Percentiles rank a stretch among this genome's conserved stretches.
Evolutionary conservation across 805 yeast species (phyloP).

Genomic region (Blastobotrys parvus): DNA sequence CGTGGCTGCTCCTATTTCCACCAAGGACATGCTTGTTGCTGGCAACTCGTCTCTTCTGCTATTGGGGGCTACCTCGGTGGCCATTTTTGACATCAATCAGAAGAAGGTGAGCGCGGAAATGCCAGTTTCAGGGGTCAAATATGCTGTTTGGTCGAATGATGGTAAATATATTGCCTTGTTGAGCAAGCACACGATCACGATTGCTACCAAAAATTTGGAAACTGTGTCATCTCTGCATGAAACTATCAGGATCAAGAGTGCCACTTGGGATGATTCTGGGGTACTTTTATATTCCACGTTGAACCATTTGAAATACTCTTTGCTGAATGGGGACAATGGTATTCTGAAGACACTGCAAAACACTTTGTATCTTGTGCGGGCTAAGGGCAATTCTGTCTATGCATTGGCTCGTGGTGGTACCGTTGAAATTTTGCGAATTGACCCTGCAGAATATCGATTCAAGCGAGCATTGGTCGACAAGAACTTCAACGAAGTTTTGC

Average conservation of each 20-base stretch:
- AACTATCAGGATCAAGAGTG: constrained; percentile 92
- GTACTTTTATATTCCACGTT: constrained; percentile 88
- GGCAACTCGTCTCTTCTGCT: constrained; percentile 79
- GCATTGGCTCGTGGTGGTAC: constrained; percentile 81
- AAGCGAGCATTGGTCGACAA: constrained; percentile 85
- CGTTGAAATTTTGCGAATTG: constrained; percentile 70
- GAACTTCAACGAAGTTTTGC: constrained; percentile 84
- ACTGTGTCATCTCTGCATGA: constrained; percentile 82
- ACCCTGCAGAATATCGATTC: constrained; percentile 95
- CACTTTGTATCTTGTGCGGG: constrained; percentile 74
- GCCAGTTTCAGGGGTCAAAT: constrained; percentile 71
- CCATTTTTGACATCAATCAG: constrained; percentile 88
- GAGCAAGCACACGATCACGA: constrained; percentile 86
- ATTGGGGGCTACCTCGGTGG: constrained; percentile 62
- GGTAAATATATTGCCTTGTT: constrained; percentile 81
- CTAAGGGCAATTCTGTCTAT: constrained; percentile 60
- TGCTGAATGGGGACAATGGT: constrained; percentile 92
- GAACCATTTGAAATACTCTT: constrained; percentile 89
- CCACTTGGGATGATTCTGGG: constrained; percentile 94
- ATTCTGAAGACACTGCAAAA: constrained; percentile 86
- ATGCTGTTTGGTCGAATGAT: constrained; percentile 81
- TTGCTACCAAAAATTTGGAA: constrained; percentile 74
- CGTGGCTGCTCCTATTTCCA: constrained; percentile 45
- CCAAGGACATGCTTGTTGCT: constrained; percentile 63
- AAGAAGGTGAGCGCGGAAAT: constrained; percentile 65